Base-by-base conservation (phyloP, 768 basidiomycete species). In the Pisolithus sp. region DNA sequence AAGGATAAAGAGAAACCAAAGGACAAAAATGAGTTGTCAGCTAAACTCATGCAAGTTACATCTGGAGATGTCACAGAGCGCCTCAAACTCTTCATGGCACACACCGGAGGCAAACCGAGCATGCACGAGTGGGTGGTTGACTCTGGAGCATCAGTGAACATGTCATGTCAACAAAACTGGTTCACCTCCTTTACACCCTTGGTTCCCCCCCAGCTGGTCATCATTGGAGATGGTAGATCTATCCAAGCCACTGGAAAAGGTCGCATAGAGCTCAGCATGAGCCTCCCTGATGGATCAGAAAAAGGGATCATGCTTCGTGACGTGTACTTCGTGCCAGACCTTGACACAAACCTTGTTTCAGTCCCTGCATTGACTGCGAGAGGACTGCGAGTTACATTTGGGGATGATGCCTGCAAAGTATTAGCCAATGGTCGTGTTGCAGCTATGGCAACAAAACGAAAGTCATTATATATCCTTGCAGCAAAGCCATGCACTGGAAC, bases 281-380 rank as follows among this genome's bases (percentile, higher is more conserved):
- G 46, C 4, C 5, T 51, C 2, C 20, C 38, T 10, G 36, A 37
- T 30, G 38, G 23, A 13, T 2, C 36, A 6, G 39, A 17, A 5
- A 31, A 20, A 5, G 40, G 9, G n/a, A 54, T 38, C 3, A 26
- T 62, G 3, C 20, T 54, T 7, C 13, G 20, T 7, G 42, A 53
- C 24, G 24, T 53, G 8, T 53, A 53, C 7, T 49, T 45, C n/a
- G n/a, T 53, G 1, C 43, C 53, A 23, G 42, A 49, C 4, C 42
- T 53, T 10, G 48, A 54, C 31, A 40, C 10, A 7, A 62, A 64
- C 45, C 54, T 62, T 1, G 34, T 62, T 15, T 62, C 58, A 13
- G 58, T 62, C 30, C 49, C 59, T 7, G 44, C 42, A 1, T 50
- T 62, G 23, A 44, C 52, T 3, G 13, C 23, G 2, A 40, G 41